Base-by-base conservation (phyloP, 495 filamentous ascomycete species). In the Tuber borchii region DNA sequence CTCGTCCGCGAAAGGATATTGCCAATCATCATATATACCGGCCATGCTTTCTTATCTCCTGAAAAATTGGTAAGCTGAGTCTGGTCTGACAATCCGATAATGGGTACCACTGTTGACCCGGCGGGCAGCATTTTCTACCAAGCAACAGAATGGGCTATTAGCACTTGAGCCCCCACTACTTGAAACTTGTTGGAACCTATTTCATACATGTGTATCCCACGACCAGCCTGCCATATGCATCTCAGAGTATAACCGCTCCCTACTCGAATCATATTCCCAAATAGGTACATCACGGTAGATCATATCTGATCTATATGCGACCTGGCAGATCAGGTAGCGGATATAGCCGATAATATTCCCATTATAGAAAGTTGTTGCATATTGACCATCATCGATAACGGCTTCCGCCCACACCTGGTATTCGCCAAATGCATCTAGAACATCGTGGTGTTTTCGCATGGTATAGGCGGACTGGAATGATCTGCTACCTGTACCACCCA, bases 41-140 rank as follows among this genome's bases (percentile, higher is more conserved):
- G 70, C 77, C 77, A 79, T 14, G 71, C 48, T 46, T 77, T 76
- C 72, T 77, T 77, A 56, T 80, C 65, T 1, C 74, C 74, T 1
- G 20, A 79, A 42, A 76, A 80, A 74, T 79, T 80, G 4, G 74
- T 80, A 12, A 80, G 46, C 1, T 79, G 77, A 22, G 77, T 79
- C 3, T 37, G 10, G 40, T n/a, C n/a, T n/a, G 71, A 80, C 5
- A 56, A 46, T 42, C 61, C 69, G n/a, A 79, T 76, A 7, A 80
- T 43, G 2, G 77, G 70, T 7, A 76, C 45, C 1, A 80, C 14
- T 19, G 73, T 80, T 22, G 72, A 51, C 9, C 45, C 46, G 6
- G 20, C 44, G 0, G 77, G 71, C 8, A 75, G 77, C 1, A 26
- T n/a, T 9, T 22, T 56, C 75, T 76, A 34, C 17, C 3, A n/a